Evolutionary conservation across 441 rosid species (phyloP).

Genomic region (Gossypium trilobum): DNA sequence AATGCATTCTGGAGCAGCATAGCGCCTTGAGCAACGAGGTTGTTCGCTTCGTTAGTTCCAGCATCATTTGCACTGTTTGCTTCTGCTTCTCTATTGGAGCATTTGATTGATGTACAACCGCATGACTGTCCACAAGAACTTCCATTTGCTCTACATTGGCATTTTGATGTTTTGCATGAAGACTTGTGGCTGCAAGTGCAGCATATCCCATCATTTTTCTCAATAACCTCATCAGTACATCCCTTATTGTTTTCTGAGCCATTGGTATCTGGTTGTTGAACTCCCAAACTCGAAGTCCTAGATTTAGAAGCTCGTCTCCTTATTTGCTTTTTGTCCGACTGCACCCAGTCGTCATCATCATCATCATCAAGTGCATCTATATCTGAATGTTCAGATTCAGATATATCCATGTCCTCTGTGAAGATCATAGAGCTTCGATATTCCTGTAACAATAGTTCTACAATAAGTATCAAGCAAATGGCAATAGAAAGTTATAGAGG

Average conservation of each 20-base stretch:
- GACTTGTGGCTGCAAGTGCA: constrained; percentile 63
- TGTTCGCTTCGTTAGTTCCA: constrained; percentile 22
- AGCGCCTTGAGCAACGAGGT: constrained; percentile 75
- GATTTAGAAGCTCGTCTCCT: constrained; percentile 37
- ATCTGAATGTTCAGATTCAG: constrained; percentile 65
- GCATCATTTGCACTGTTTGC: constrained; percentile 17
- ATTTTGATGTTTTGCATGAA: constrained; percentile 67
- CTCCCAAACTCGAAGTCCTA: constrained; percentile 29
- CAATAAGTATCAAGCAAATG: neutral
- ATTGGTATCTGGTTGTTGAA: constrained; percentile 23
- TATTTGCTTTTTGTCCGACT: constrained; percentile 25
- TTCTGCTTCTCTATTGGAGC: constrained; percentile 55
- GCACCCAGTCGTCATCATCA: constrained; percentile 44
- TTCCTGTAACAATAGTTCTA: constrained; percentile 25
- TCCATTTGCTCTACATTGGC: constrained; percentile 58
- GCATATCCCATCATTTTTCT: constrained; percentile 29
- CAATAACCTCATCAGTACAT: constrained; percentile 27
- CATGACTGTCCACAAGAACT: constrained; percentile 65
- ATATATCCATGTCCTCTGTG: constrained; percentile 83
- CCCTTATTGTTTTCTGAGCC: constrained; percentile 23
- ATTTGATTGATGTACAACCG: constrained; percentile 48
- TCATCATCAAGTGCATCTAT: constrained; percentile 35
- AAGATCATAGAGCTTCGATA: constrained; percentile 39
- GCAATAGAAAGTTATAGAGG: neutral
- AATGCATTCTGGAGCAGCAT: constrained; percentile 69